Percentiles rank a stretch among this genome's conserved stretches.
Conservation (phyloP, 164 flowering plant species). For the grape (Vitis vinifera) region ASM3070453v1 NC_081809.1:3926001-3926500, state of each 20-base stretch:
- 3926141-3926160: constrained; percentile 95
- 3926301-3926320: background rate
- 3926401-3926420: constrained; percentile 58
- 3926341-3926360: constrained; percentile 64
- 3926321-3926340: background rate
- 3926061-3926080: constrained; percentile 36
- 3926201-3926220: background rate
- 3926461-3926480: background rate
- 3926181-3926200: background rate
- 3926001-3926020: background rate
- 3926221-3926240: background rate
- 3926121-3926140: constrained; percentile 95
- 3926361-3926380: constrained; percentile 80
- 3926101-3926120: constrained; percentile 99
- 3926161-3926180: constrained; percentile 1
- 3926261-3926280: background rate
- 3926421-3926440: background rate
- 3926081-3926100: constrained; percentile 76
- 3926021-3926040: no score
- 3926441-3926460: background rate
- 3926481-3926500: background rate
- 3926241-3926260: background rate
- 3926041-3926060: no score
- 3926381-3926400: constrained; percentile 85
- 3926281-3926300: background rate